phyloP scores from a whole-genome alignment of 2,329 filamentous ascomycete genomes.

The Cytospora piceicola region DNA sequence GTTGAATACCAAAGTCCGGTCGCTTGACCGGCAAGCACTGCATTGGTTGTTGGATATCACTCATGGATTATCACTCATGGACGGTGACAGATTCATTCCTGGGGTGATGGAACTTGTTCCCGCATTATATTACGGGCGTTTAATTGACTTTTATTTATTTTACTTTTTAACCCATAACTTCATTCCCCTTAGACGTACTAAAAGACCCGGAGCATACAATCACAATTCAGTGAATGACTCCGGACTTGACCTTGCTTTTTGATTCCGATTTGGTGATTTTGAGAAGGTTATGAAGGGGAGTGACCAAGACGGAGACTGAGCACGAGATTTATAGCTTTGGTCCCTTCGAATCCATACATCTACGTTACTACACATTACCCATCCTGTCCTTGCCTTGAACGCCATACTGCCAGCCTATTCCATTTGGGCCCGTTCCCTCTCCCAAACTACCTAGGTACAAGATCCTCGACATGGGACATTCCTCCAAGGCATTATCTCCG shows the following conservation, averaged over 20 bases:
- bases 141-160: constrained; percentile 30
- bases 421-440: neutral
- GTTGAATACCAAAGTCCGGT: constrained; percentile 26
- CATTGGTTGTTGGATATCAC: constrained; percentile 19
- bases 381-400: neutral
- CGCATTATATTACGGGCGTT: constrained; percentile 33
- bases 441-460: neutral
- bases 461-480: neutral
- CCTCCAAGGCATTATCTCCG: neutral
- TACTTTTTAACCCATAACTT: neutral
- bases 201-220: neutral
- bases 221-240: neutral
- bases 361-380: neutral
- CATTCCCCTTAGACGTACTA: neutral
- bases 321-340: no score
- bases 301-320: neutral
- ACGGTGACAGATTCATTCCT: constrained; percentile 6
- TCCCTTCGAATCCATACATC: neutral
- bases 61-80: constrained; percentile 6
- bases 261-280: neutral
- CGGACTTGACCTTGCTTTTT: neutral
- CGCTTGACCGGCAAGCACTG: constrained; percentile 18
- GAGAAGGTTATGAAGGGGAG: neutral
- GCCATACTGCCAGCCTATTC: neutral
- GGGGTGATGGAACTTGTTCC: constrained; percentile 14